Evolutionary conservation across 257 asterid genomes (phyloP).

Genomic region (Rehmannia glutinosa): DNA sequence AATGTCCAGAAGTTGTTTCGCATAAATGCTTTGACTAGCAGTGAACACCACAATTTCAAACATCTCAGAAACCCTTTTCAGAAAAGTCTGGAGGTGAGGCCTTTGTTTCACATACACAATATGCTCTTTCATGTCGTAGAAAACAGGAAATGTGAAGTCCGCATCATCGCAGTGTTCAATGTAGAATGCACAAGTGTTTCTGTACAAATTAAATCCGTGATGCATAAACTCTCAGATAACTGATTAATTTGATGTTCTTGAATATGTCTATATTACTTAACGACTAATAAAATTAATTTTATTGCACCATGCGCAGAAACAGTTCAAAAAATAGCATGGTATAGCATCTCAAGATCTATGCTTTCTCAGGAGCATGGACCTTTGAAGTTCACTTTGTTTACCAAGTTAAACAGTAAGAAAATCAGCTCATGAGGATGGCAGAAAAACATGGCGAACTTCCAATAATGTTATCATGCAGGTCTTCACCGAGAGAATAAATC

Average conservation of each 20-base stretch:
- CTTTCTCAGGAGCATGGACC: constrained; percentile 5
- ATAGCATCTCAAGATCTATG: not conserved
- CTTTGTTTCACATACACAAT: constrained; percentile 77
- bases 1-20: constrained; percentile 73
- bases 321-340: not conserved
- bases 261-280: not conserved
- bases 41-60: constrained; percentile 88
- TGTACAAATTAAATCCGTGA: constrained; percentile 36
- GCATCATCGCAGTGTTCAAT: constrained; percentile 70
- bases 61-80: constrained; percentile 79
- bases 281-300: not conserved
- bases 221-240: not conserved
- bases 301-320: not conserved
- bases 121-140: constrained; percentile 86
- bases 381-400: too few species aligned
- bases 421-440: too few species aligned
- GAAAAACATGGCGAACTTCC: too few species aligned
- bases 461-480: too few species aligned
- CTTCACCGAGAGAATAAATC: too few species aligned
- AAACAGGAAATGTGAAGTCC: constrained; percentile 85
- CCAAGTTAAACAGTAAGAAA: too few species aligned
- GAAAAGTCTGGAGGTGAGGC: constrained; percentile 77
- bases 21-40: constrained; percentile 97
- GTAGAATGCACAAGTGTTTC: constrained; percentile 97
- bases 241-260: constrained; percentile 5